These are phyloP conservation scores for Sporothrix pseudoabietina DNA, from an alignment of 2,329 filamentous ascomycete species.

Conservation along the genomic window DNA sequence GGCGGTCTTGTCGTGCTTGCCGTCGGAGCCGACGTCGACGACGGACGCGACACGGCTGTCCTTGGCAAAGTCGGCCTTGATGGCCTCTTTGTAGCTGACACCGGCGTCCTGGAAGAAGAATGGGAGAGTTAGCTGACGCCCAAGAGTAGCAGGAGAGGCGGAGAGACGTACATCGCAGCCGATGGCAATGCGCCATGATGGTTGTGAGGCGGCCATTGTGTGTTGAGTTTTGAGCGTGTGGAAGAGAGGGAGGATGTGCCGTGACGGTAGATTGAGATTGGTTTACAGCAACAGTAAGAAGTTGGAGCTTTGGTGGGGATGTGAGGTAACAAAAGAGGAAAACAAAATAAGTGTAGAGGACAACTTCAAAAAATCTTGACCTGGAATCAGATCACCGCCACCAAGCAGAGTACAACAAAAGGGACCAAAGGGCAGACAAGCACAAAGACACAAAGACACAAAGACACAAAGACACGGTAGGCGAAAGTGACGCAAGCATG, in stretches of 20 bases:
- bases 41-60: constrained; percentile 68
- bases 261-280: too few relatives aligned
- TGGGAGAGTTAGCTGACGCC: not conserved
- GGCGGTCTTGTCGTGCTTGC: constrained; percentile 70
- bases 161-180: constrained; percentile 54
- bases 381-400: not conserved
- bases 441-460: not conserved
- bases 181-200: constrained; percentile 56
- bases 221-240: not conserved
- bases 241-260: not conserved
- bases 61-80: constrained; percentile 71
- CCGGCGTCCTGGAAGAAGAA: constrained; percentile 54
- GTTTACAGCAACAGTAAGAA: not conserved
- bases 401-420: not conserved
- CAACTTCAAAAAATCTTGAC: not conserved
- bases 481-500: constrained; percentile 11
- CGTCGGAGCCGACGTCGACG: constrained; percentile 72
- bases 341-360: not conserved
- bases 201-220: constrained; percentile 40
- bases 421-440: not conserved
- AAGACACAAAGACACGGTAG: not conserved
- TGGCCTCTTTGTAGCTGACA: constrained; percentile 74
- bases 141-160: not conserved
- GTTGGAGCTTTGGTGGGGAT: not conserved
- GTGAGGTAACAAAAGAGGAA: constrained; percentile 12